Base-by-base conservation (phyloP, 768 basidiomycete species). In the Agrocybe pediades region DNA sequence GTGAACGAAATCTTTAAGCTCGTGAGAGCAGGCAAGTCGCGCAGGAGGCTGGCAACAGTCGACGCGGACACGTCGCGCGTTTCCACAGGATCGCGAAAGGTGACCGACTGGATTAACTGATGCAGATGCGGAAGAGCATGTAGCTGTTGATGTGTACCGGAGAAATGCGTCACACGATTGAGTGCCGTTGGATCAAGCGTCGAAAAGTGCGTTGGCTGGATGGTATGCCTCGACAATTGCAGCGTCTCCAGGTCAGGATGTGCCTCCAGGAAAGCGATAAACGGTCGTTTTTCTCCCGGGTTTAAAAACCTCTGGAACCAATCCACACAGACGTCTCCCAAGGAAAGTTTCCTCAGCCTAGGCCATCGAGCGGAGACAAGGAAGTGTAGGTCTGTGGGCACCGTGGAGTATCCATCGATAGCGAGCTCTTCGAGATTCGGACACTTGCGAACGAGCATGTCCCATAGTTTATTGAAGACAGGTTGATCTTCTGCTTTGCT, bases 361-460 rank as follows among this genome's bases (percentile, higher is more conserved):
- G 87, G 87, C 89, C 89, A 92, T 49, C 80, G 80, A 9, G 84
- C 87, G 41, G 74, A 62, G 40, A 81, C 79, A 9, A 92, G 71
- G 1, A 73, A 73, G 19, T 78, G 80, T 2, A 81, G 77, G 57
- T 86, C 83, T 7, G 80, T 75, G 16, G 85, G 82, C 11, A 81
- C 71, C 1, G 77, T 68, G 11, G 82, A 82, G 26, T 71, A 71
- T 3, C 84, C 82, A 19, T 83, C 73, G 25, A 91, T 76, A 41
- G 73, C 67, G 4, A 92, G 75, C 49, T 86, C 84, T 64, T 88
- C 82, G 7, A 92, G 77, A 58, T 86, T 75, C 1, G 85, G 86
- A 60, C 84, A 87, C 24, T 77, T 78, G 21, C 72, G 69, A 49
- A 83, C 80, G 43, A 91, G 76, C 89, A 92, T 88, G 56, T 83